These are phyloP conservation scores for Setaria italica DNA, from an alignment of 202 grass and related monocot genomes.

Conservation along the genomic window DNA sequence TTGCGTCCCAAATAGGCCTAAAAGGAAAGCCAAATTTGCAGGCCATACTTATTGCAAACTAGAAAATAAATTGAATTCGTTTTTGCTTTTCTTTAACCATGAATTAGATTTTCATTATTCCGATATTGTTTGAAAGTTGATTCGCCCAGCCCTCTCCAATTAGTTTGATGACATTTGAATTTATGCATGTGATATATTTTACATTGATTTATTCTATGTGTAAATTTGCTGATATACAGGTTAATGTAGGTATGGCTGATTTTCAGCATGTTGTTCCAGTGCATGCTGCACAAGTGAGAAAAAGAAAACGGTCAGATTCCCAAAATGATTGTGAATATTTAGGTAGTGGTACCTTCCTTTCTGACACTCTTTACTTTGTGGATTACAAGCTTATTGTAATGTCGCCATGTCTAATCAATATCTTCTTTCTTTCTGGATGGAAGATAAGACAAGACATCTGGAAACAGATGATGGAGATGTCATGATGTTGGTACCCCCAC, in stretches of 20 bases:
- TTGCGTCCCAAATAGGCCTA: neutral
- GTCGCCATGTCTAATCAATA: constrained; percentile 37
- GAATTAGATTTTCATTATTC: neutral
- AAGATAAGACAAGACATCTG: constrained; percentile 48
- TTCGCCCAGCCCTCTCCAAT: neutral
- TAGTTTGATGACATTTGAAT: neutral
- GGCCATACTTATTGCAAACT: neutral
- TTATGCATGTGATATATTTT: constrained; percentile 3
- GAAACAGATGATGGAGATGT: constrained; percentile 69
- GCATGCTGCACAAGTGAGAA: constrained; percentile 71
- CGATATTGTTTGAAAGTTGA: neutral
- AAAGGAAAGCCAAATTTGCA: constrained; percentile 4
- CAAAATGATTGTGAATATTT: constrained; percentile 40
- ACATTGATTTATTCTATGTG: neutral
- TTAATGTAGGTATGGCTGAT: constrained; percentile 75
- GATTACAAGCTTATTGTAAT: constrained; percentile 35
- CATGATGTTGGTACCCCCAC: constrained; percentile 89
- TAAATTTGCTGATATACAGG: constrained; percentile 33
- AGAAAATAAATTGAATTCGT: neutral
- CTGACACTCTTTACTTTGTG: neutral
- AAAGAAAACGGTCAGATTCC: constrained; percentile 58
- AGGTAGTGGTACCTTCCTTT: constrained; percentile 40
- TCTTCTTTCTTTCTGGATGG: constrained; percentile 30
- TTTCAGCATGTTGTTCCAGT: constrained; percentile 87
- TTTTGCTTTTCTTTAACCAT: neutral